phyloP scores from a whole-genome alignment of 2,329 filamentous ascomycete genomes.

The Biscogniauxia mediterranea region DNA sequence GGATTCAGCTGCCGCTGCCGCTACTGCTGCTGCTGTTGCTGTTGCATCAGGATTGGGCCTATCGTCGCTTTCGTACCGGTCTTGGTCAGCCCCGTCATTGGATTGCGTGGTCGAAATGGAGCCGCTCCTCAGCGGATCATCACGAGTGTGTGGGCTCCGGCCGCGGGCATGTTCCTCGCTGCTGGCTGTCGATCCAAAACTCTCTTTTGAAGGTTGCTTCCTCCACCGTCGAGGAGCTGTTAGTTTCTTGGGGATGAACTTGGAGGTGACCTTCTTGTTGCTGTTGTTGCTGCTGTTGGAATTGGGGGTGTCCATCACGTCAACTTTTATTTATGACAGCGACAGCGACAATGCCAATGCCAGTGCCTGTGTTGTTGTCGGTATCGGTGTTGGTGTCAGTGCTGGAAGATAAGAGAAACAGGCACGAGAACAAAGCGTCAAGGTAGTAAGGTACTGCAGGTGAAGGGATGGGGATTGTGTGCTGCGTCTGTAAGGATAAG shows the following conservation, averaged over 20 bases:
- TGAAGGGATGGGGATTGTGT: too few relatives aligned
- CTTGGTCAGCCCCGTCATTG: slow-evolving; percentile 24
- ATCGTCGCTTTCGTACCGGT: slow-evolving; percentile 20
- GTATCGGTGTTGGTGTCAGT: too few relatives aligned
- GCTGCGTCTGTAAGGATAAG: slow-evolving; percentile 1
- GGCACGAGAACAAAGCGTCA: too few relatives aligned
- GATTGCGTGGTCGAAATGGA: slow-evolving; percentile 26
- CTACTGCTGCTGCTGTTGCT: slow-evolving; percentile 28
- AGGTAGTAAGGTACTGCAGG: too few relatives aligned
- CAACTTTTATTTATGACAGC: too few relatives aligned
- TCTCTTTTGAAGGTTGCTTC: slow-evolving; percentile 42
- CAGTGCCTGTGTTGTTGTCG: too few relatives aligned
- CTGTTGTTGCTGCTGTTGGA: slow-evolving; percentile 11
- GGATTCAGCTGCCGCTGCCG: slow-evolving; percentile 36
- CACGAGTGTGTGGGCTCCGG: slow-evolving; percentile 26
- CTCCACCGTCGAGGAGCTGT: slow-evolving; percentile 47
- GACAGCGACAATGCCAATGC: too few relatives aligned
- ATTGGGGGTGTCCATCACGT: slow-evolving; percentile 27
- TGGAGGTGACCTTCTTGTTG: slow-evolving; percentile 23
- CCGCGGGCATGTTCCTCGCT: slow-evolving; percentile 31
- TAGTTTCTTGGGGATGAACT: slow-evolving; percentile 51
- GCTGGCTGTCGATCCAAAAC: slow-evolving; percentile 31
- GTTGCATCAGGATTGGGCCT: slow-evolving; percentile 32
- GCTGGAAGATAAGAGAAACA: too few relatives aligned
- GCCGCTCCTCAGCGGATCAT: slow-evolving; percentile 12